These are phyloP conservation scores for Candolleomyces efflorescens DNA, from an alignment of 768 basidiomycete genomes.

Conservation along the genomic window DNA sequence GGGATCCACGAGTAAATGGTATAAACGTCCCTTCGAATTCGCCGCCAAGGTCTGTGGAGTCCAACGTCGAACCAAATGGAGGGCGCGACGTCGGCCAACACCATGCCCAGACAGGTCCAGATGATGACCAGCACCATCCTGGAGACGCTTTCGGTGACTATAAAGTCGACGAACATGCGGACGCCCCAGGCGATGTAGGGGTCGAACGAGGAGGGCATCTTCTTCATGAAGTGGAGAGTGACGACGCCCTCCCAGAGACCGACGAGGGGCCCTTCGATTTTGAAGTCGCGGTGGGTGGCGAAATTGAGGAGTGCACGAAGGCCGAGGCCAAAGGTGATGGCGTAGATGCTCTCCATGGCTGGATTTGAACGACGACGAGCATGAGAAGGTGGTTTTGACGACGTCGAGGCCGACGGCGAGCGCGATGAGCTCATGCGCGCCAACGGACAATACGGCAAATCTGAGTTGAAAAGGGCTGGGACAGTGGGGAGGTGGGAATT, in stretches of 20 bases:
- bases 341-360: conserved; percentile 65
- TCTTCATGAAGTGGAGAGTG: conserved; percentile 65
- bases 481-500: background rate
- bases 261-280: conserved; percentile 58
- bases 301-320: conserved; percentile 59
- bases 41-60: conserved; percentile 33
- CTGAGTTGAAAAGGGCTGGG: background rate
- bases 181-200: conserved; percentile 66
- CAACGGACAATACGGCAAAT: background rate
- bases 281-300: conserved; percentile 45
- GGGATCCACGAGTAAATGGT: conserved; percentile 30
- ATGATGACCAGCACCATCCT: conserved; percentile 35
- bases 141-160: conserved; percentile 50
- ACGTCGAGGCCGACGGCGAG: conserved; percentile 27
- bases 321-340: conserved; percentile 63
- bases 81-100: conserved; percentile 37
- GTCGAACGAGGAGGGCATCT: conserved; percentile 60
- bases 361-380: conserved; percentile 9
- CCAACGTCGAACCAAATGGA: conserved; percentile 37
- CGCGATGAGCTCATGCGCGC: conserved; percentile 25
- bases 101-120: conserved; percentile 39
- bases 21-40: conserved; percentile 37
- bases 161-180: conserved; percentile 68
- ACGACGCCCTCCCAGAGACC: conserved; percentile 81
- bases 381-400: background rate